Percentiles rank a stretch among this genome's conserved stretches.
Evolutionary conservation across 2,329 filamentous ascomycete genomes (phyloP).

Genomic region (Penicillium sp.): DNA sequence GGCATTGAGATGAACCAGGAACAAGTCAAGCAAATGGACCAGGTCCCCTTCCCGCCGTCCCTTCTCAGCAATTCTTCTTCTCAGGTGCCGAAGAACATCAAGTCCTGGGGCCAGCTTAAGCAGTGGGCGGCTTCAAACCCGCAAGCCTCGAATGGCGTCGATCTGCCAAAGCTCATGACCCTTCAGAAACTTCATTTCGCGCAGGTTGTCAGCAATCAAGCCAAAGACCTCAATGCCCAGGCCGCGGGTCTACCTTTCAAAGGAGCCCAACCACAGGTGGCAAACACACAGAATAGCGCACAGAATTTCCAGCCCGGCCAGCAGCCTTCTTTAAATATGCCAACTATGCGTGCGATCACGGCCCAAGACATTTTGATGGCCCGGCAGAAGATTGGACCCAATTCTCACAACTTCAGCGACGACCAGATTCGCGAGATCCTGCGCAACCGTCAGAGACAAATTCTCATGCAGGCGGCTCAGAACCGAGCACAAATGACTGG

Average conservation of each 20-base stretch:
- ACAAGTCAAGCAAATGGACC: slow-evolving; percentile 46
- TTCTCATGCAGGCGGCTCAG: slow-evolving; percentile 32
- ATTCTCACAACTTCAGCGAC: slow-evolving; percentile 37
- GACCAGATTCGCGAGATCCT: slow-evolving; percentile 44
- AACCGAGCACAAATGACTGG: slow-evolving; percentile 26
- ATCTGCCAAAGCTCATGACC: slow-evolving; percentile 40
- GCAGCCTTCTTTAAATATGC: slow-evolving; percentile 28
- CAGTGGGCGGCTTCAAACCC: slow-evolving; percentile 51
- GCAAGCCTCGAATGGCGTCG: slow-evolving; percentile 41
- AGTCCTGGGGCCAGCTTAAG: slow-evolving; percentile 58
- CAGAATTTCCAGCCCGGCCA: slow-evolving; percentile 31
- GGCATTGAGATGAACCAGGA: slow-evolving; percentile 40
- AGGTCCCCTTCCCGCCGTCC: slow-evolving; percentile 37
- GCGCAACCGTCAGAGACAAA: slow-evolving; percentile 37
- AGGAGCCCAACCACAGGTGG: slow-evolving; percentile 29
- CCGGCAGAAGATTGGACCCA: slow-evolving; percentile 36
- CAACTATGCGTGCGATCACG: slow-evolving; percentile 35
- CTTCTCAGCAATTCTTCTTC: slow-evolving; percentile 31
- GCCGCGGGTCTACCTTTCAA: slow-evolving; percentile 24
- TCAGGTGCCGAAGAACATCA: slow-evolving; percentile 50
- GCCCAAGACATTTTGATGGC: slow-evolving; percentile 37
- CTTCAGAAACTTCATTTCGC: slow-evolving; percentile 47
- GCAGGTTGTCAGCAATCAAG: slow-evolving; percentile 33
- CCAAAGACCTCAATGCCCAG: slow-evolving; percentile 28
- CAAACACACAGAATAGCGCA: slow-evolving; percentile 27